Base-by-base conservation (phyloP, 371 early-diverging fungal species). In the Funneliformis caledonium region DNA sequence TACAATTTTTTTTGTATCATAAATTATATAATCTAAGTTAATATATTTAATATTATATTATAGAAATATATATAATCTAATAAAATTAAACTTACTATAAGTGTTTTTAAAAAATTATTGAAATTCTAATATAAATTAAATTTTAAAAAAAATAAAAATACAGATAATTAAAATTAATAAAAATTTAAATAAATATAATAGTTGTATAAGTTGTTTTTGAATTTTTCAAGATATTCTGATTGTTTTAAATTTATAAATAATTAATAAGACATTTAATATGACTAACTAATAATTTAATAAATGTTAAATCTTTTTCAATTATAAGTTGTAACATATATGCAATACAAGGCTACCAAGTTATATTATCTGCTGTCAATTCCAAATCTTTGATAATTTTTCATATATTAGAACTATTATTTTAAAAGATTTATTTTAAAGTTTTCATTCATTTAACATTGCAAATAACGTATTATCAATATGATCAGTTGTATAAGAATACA, bases 171-270 rank as follows among this genome's bases (percentile, higher is more conserved):
- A 48, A 48, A 10, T 48, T 48, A 48, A 4, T 48, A 48, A 10
- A 48, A 48, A 10, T 48, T 48, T 2, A 48, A 1, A 10, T 48
- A 48, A 48, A 48, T 6, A 10, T 48, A 48, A 8, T 0, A 12
- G 5, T 11, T 11, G 50, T 11, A 11, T 50, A 50, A 50, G 10
- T 12, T 65, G 26, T 31, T 65, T 65, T 33, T 65, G 33, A 5
- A 65, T 16, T 33, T 65, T 65, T 65, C 65, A 70, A 70, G 72
- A 16, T 31, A 19, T 50, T 72, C 56, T 72, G n/a, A 26, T 72
- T 72, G 56, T 7, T 72, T 52, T 9, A n/a, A 4, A 22, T 8
- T 26, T 8, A 42, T 26, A 72, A 72, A 72, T 52, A 72, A n/a
- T n/a, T 16, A 47, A 45, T 31, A 11, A 70, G 48, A n/a, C 47